Evolutionary conservation across 306 rosid species (phyloP).

Genomic region (Cicer yamashitae): DNA sequence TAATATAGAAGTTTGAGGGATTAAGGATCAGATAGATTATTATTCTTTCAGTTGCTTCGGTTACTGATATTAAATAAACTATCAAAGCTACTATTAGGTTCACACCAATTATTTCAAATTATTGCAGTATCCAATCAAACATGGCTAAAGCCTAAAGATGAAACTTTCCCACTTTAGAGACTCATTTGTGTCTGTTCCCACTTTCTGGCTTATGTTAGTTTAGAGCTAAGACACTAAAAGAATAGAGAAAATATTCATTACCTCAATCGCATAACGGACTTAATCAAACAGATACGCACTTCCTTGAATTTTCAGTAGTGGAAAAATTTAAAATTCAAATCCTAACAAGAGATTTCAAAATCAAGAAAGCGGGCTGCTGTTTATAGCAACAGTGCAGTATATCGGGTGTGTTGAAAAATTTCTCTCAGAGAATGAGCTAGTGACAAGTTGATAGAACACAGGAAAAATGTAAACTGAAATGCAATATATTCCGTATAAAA

Average conservation of each 20-base stretch:
- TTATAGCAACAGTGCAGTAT: slow-evolving; percentile 3
- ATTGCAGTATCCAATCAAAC: slow-evolving; percentile 21
- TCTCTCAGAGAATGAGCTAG: background rate
- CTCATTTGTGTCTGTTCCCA: background rate
- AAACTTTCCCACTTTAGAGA: background rate
- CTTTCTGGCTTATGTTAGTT: background rate
- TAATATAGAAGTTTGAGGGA: slow-evolving; percentile 39
- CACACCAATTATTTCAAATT: background rate
- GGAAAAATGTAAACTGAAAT: background rate
- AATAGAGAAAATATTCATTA: slow-evolving; percentile 6
- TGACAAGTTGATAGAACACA: slow-evolving; percentile 18
- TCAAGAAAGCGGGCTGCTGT: slow-evolving; percentile 5
- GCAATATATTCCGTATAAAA: background rate
- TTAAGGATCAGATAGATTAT: slow-evolving; percentile 4
- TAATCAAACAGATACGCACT: background rate
- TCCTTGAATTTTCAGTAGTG: slow-evolving; percentile 1
- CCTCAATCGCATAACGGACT: background rate
- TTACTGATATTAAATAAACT: slow-evolving; percentile 9
- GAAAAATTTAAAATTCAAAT: slow-evolving; percentile 9
- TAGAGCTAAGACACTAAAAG: background rate
- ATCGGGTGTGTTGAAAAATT: background rate
- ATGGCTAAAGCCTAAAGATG: slow-evolving; percentile 5
- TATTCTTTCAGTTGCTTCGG: background rate
- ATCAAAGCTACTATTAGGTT: background rate
- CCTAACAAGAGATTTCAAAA: slow-evolving; percentile 23